These are phyloP conservation scores for Globisporangium orthogonon DNA, from an alignment of 352 stramenopile species.

Conservation along the genomic window DNA sequence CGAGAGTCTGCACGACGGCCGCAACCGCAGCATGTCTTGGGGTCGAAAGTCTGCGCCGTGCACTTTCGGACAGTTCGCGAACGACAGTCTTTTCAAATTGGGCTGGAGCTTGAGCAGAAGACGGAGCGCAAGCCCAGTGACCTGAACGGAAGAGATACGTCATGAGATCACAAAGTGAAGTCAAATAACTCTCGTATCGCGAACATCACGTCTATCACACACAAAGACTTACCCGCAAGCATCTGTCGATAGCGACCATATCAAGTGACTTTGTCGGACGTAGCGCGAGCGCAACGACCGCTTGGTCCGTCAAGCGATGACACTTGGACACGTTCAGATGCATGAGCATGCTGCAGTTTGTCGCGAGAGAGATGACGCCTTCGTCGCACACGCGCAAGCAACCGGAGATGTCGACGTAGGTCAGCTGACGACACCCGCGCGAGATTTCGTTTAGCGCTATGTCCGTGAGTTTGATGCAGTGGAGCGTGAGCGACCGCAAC, in stretches of 20 bases:
- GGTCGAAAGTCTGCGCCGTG: constrained; percentile 36
- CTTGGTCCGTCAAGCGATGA: constrained; percentile 65
- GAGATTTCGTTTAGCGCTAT: constrained; percentile 37
- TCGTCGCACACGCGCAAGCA: constrained; percentile 76
- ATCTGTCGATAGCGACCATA: constrained; percentile 45
- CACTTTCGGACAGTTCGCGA: constrained; percentile 60
- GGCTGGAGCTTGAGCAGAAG: constrained; percentile 54
- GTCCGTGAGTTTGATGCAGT: constrained; percentile 77
- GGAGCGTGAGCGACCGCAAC: constrained; percentile 34
- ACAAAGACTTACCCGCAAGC: constrained; percentile 38
- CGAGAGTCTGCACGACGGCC: constrained; percentile 20
- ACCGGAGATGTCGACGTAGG: constrained; percentile 55
- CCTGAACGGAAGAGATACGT: constrained; percentile 13
- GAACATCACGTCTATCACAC: background rate
- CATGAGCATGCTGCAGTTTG: constrained; percentile 36
- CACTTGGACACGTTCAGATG: constrained; percentile 78
- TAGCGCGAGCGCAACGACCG: constrained; percentile 45
- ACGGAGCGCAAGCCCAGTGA: constrained; percentile 48
- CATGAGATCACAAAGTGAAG: background rate
- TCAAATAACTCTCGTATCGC: no score
- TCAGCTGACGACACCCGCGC: constrained; percentile 28
- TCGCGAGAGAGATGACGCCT: constrained; percentile 57
- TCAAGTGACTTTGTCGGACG: constrained; percentile 29
- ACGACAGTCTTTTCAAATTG: constrained; percentile 38
- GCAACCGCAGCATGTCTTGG: constrained; percentile 6